Evolutionary conservation across 192 early-diverging fungal genomes (phyloP).

Genomic region (Lobosporangium transversale): DNA sequence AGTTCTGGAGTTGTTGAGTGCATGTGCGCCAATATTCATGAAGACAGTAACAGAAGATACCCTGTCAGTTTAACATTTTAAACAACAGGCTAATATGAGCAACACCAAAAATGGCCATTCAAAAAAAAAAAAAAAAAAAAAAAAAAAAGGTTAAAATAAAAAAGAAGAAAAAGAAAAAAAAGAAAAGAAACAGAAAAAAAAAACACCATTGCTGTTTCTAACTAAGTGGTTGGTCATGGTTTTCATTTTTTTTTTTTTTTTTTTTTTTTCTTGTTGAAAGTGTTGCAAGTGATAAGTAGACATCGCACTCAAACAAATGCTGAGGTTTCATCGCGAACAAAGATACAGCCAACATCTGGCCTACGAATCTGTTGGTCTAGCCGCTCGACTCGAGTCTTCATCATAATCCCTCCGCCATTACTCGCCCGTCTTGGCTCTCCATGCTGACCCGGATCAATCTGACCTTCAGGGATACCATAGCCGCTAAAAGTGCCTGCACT

Average conservation of each 20-base stretch:
- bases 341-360: conserved; percentile 42
- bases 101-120: too few species aligned
- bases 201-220: neutral
- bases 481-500: conserved; percentile 19
- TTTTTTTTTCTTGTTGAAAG: conserved; percentile 4
- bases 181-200: neutral
- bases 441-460: conserved; percentile 35
- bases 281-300: neutral
- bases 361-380: conserved; percentile 43
- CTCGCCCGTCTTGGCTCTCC: conserved; percentile 9
- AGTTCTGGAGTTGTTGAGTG: too few species aligned
- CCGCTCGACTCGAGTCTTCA: conserved; percentile 19
- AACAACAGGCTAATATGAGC: too few species aligned
- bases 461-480: conserved; percentile 39
- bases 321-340: conserved; percentile 22
- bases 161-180: neutral
- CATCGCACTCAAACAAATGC: neutral
- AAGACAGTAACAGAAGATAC: too few species aligned
- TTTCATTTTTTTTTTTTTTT: neutral
- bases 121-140: too few species aligned
- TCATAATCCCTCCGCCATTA: neutral
- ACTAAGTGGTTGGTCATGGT: neutral
- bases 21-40: too few species aligned
- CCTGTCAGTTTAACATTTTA: too few species aligned
- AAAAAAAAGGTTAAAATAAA: too few species aligned